Conservation (phyloP, 2,329 filamentous ascomycete species). For the Arthrobotrys megalospora region DNA sequence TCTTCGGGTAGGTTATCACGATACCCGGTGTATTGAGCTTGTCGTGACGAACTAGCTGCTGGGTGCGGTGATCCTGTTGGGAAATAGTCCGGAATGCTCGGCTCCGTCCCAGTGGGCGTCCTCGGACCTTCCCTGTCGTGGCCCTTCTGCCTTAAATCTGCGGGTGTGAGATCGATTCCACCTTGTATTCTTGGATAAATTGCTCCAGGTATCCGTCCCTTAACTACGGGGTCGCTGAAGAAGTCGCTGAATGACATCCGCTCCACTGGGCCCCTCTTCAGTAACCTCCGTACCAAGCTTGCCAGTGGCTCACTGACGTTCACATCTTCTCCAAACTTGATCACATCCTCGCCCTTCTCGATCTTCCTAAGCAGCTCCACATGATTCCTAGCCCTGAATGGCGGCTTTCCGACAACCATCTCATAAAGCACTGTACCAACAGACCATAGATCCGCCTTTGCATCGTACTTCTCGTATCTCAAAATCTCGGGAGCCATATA, state of each 20-base stretch:
- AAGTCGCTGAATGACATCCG: slow-evolving; percentile 88
- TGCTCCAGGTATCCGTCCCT: slow-evolving; percentile 80
- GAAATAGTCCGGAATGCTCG: slow-evolving; percentile 44
- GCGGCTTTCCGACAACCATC: slow-evolving; percentile 91
- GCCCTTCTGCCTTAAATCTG: slow-evolving; percentile 45
- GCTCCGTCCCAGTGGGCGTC: slow-evolving; percentile 38
- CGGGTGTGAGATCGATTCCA: slow-evolving; percentile 51
- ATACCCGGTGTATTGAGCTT: slow-evolving; percentile 30
- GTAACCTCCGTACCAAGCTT: slow-evolving; percentile 79
- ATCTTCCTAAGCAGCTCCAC: slow-evolving; percentile 94
- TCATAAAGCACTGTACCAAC: slow-evolving; percentile 96
- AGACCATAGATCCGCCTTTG: slow-evolving; percentile 97
- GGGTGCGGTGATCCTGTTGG: slow-evolving; percentile 25
- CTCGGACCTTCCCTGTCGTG: slow-evolving; percentile 52
- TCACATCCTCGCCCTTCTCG: slow-evolving; percentile 86
- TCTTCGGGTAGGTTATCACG: slow-evolving; percentile 38
- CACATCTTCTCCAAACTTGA: slow-evolving; percentile 85
- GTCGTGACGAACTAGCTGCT: slow-evolving; percentile 25
- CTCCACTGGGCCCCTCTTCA: slow-evolving; percentile 89
- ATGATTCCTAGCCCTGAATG: slow-evolving; percentile 93
- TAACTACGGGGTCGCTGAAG: slow-evolving; percentile 82
- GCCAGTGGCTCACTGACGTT: slow-evolving; percentile 72
- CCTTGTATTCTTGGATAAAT: slow-evolving; percentile 61
- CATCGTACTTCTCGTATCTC: slow-evolving; percentile 96
- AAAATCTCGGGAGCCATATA: slow-evolving; percentile 99